Conservation (phyloP, 495 filamentous ascomycete species). For the Trichoderma asperelloides region DNA sequence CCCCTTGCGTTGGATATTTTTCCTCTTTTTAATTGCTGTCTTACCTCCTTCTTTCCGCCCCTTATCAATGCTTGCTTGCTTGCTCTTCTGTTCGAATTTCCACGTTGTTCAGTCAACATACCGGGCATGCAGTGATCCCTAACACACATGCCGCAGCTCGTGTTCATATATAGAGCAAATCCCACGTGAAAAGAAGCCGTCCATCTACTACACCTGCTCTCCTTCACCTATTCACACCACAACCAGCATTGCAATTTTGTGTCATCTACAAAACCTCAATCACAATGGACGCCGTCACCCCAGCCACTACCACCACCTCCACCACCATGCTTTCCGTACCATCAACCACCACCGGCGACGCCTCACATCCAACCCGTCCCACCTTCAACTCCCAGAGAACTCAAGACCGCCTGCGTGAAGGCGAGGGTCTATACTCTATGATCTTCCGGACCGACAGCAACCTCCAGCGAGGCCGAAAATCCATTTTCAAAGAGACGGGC, state of each 20-base stretch:
- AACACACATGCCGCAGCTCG: too few species aligned
- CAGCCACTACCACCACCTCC: not conserved
- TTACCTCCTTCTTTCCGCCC: too few species aligned
- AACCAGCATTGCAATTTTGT: not conserved
- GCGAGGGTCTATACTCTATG: slow-evolving; percentile 15
- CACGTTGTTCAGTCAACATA: too few species aligned
- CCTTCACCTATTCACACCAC: not conserved
- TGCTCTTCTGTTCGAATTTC: too few species aligned
- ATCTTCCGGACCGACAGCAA: slow-evolving; percentile 15
- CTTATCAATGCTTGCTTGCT: too few species aligned
- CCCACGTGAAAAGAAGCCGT: too few species aligned
- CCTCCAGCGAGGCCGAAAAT: slow-evolving; percentile 19
- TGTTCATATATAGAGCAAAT: too few species aligned
- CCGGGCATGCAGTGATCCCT: too few species aligned
- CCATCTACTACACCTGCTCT: not conserved
- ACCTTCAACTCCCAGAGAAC: slow-evolving; percentile 29
- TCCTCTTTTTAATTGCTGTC: too few species aligned
- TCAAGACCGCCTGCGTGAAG: slow-evolving; percentile 27
- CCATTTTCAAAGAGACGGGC: slow-evolving; percentile 30
- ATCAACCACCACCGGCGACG: not conserved
- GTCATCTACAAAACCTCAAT: not conserved
- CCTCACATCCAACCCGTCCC: slow-evolving; percentile 15
- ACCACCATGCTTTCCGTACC: not conserved
- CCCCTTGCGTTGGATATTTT: not conserved
- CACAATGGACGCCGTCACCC: not conserved